Evolutionary conservation across 306 rosid species (phyloP).

Genomic region (Styphnolobium japonicum): DNA sequence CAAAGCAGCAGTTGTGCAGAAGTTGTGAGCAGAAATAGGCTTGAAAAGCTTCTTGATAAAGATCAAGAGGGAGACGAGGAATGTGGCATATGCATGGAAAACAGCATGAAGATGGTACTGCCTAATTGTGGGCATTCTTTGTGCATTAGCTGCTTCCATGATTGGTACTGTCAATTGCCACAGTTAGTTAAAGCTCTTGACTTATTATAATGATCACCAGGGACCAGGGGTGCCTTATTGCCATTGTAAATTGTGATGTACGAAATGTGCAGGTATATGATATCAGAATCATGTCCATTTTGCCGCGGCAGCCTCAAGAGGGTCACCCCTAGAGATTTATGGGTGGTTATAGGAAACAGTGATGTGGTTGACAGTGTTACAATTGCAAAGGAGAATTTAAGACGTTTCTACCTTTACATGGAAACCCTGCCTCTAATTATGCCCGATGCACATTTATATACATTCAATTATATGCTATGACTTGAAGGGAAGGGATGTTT

Average conservation of each 20-base stretch:
- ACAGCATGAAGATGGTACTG: conserved; percentile 47
- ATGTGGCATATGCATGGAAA: conserved; percentile 77
- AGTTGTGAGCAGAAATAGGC: conserved; percentile 20
- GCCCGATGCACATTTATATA: conserved; percentile 38
- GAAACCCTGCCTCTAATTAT: conserved; percentile 44
- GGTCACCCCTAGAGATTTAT: conserved; percentile 49
- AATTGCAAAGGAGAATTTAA: conserved; percentile 51
- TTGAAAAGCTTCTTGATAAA: conserved; percentile 19
- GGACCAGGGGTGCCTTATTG: too few relatives aligned
- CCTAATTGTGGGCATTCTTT: conserved; percentile 70
- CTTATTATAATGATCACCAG: neutral
- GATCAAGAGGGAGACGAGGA: conserved; percentile 51
- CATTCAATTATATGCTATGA: conserved; percentile 58
- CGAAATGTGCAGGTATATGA: conserved; percentile 39
- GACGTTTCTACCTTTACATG: conserved; percentile 47
- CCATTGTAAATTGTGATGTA: neutral
- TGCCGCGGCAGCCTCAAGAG: conserved; percentile 54
- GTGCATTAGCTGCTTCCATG: conserved; percentile 61
- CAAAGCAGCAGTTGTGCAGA: conserved; percentile 23
- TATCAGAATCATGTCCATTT: conserved; percentile 71
- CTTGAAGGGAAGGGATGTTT: neutral
- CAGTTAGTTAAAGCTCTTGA: neutral
- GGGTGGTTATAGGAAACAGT: conserved; percentile 46
- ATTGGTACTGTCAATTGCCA: conserved; percentile 41
- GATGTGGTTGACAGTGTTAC: conserved; percentile 48